phyloP scores from a whole-genome alignment of 176 grass and related monocot genomes.

The Saccharum officinarum region DNA sequence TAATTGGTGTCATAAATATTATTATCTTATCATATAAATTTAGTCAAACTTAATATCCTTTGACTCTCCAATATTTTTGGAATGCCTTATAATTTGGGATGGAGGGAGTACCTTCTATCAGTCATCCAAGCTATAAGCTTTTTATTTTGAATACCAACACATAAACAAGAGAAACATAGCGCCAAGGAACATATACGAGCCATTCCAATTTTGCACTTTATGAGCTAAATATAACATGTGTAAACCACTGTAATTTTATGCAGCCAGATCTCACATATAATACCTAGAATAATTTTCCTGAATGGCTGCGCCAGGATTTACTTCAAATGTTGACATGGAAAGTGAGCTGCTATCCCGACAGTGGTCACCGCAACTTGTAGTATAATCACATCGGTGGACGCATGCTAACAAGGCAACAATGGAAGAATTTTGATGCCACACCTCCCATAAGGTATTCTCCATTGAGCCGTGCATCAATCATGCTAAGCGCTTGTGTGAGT shows the following conservation, averaged over 20 bases:
- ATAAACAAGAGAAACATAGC: not conserved
- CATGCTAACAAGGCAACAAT: not conserved
- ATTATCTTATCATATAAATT: too few species aligned
- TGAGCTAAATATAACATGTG: not conserved
- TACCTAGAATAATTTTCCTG: constrained; percentile 16
- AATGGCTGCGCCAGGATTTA: constrained; percentile 8
- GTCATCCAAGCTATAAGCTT: not conserved
- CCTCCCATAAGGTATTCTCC: not conserved
- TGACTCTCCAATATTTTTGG: too few species aligned
- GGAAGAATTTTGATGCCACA: not conserved
- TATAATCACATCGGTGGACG: not conserved
- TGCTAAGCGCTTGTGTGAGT: not conserved
- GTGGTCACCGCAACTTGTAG: not conserved
- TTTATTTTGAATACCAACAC: not conserved
- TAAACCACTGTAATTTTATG: not conserved
- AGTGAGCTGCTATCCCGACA: not conserved
- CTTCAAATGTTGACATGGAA: not conserved
- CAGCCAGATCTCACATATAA: not conserved
- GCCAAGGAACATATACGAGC: not conserved
- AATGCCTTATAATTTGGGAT: too few species aligned
- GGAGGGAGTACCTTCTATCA: not conserved
- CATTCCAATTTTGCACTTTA: not conserved
- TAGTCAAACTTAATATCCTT: too few species aligned
- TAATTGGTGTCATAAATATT: too few species aligned
- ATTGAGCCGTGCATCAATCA: not conserved